Evolutionary conservation across 2,329 filamentous ascomycete genomes (phyloP).

Genomic region (Arthroderma uncinatum): DNA sequence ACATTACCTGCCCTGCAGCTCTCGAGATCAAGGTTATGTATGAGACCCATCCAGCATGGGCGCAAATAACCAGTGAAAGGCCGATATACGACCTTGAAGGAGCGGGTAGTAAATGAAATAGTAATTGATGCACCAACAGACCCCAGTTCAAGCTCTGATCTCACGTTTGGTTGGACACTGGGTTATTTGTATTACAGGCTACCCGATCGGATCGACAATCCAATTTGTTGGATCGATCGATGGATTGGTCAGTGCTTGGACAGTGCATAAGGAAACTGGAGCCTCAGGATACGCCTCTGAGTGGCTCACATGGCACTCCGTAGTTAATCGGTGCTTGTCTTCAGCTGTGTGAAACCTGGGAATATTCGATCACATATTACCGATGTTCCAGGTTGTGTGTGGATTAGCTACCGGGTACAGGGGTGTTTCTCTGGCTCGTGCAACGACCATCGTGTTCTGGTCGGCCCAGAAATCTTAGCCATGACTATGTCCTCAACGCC

Average conservation of each 20-base stretch:
- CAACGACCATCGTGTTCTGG: not conserved
- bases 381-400: not conserved
- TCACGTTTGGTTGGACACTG: not conserved
- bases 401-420: not conserved
- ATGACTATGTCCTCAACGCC: not conserved
- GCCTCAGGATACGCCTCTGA: not conserved
- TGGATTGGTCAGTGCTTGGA: not conserved
- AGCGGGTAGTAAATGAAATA: not conserved
- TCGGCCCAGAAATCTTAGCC: not conserved
- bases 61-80: not conserved
- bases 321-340: too few relatives aligned
- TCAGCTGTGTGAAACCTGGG: not conserved
- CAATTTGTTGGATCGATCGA: not conserved
- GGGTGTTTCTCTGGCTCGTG: not conserved
- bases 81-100: not conserved
- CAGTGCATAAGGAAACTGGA: not conserved
- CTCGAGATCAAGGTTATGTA: not conserved
- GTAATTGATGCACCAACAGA: not conserved
- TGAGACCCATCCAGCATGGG: not conserved
- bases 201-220: not conserved
- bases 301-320: constrained; percentile 2
- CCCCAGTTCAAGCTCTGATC: not conserved
- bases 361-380: not conserved
- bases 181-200: not conserved
- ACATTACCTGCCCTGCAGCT: too few relatives aligned